Conservation (phyloP, 257 asterid species). For the Solanum habrochaites region DNA sequence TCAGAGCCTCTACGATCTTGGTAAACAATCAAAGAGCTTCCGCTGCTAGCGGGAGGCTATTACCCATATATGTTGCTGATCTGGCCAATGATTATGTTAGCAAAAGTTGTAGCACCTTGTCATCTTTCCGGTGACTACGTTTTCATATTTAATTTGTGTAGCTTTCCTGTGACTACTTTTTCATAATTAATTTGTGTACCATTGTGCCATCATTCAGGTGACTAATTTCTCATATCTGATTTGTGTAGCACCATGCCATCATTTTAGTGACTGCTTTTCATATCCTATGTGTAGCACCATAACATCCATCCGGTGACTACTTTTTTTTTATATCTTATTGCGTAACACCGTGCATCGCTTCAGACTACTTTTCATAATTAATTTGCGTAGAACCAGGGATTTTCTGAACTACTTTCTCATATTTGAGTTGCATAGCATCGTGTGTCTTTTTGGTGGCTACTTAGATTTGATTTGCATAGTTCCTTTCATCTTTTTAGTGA, state of each 20-base stretch:
- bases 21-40: not conserved
- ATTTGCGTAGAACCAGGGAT: not conserved
- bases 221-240: not conserved
- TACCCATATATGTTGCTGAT: not conserved
- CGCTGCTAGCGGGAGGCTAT: not conserved
- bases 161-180: not conserved
- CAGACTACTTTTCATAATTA: not conserved
- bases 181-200: not conserved
- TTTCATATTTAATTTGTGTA: not conserved
- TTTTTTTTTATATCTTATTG: not conserved
- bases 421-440: not conserved
- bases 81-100: not conserved
- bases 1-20: not conserved
- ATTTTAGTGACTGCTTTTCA: not conserved
- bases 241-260: not conserved
- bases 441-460: not conserved
- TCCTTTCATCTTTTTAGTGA: not conserved
- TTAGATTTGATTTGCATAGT: not conserved
- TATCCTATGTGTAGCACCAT: not conserved
- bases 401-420: not conserved
- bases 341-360: not conserved
- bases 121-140: not conserved
- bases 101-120: not conserved
- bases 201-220: not conserved
- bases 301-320: not conserved